Evolutionary conservation across 106 monocot species (phyloP).

Genomic region (Xerophyta viscosa): DNA sequence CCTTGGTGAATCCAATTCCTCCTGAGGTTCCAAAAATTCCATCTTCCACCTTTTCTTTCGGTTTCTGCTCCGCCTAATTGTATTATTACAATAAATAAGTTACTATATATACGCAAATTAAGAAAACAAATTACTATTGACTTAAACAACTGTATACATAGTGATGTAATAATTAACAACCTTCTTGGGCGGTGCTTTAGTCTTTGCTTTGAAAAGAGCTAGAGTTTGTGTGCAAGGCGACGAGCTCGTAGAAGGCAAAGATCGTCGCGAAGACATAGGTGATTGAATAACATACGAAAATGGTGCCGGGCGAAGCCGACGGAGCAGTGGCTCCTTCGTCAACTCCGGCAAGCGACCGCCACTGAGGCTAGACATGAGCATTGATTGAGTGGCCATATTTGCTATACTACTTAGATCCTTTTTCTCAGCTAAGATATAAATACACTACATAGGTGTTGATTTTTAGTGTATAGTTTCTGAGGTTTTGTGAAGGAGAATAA

Average conservation of each 20-base stretch:
- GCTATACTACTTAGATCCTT: too few species aligned
- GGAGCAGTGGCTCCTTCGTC: conserved; percentile 32
- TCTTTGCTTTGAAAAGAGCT: conserved; percentile 58
- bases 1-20: conserved; percentile 90
- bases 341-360: conserved; percentile 18
- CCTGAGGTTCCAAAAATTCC: conserved; percentile 93
- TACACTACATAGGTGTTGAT: too few species aligned
- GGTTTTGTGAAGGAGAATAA: too few species aligned
- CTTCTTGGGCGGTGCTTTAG: conserved; percentile 54
- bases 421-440: too few species aligned
- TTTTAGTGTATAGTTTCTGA: too few species aligned
- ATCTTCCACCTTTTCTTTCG: conserved; percentile 64
- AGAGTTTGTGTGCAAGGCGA: conserved; percentile 18
- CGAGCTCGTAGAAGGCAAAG: conserved; percentile 14
- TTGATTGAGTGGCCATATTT: conserved; percentile 58
- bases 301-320: conserved; percentile 32
- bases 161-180: conserved; percentile 1
- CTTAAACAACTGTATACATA: too few species aligned
- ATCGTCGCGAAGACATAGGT: not conserved
- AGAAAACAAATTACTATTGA: too few species aligned
- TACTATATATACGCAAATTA: too few species aligned
- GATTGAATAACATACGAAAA: conserved; percentile 23
- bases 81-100: too few species aligned
- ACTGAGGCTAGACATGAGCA: conserved; percentile 54
- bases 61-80: too few species aligned